Conservation (phyloP, 1,139 yeast genomes). For the Saccharomyces hybrid region DNA sequence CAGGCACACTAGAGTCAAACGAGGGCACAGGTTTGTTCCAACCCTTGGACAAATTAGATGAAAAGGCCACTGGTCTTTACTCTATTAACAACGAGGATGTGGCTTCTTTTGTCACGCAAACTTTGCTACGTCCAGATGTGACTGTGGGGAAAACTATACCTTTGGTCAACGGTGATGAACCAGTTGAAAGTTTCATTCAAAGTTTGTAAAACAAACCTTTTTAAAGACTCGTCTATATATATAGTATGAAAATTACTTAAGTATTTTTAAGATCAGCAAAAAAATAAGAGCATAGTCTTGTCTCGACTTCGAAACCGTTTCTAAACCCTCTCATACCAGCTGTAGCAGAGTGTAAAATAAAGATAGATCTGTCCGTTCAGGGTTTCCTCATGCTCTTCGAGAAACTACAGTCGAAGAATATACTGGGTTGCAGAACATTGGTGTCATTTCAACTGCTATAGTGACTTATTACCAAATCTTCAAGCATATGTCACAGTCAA, state of each 20-base stretch:
- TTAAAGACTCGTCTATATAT: too few relatives aligned
- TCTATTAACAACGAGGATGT: slow-evolving; percentile 28
- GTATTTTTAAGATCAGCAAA: too few relatives aligned
- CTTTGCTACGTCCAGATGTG: slow-evolving; percentile 22
- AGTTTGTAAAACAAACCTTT: slow-evolving; percentile 6
- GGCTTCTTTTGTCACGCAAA: slow-evolving; percentile 20
- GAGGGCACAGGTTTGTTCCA: slow-evolving; percentile 37
- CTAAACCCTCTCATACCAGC: too few relatives aligned
- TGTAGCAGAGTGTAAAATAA: neutral
- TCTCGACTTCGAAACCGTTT: too few relatives aligned
- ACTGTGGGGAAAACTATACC: slow-evolving; percentile 31
- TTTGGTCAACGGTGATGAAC: slow-evolving; percentile 31
- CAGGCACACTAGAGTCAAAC: slow-evolving; percentile 39
- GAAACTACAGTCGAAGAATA: too few relatives aligned
- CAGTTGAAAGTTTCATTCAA: slow-evolving; percentile 25
- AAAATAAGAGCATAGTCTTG: too few relatives aligned
- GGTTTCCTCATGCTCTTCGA: too few relatives aligned
- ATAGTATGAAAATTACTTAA: too few relatives aligned
- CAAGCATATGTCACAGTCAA: neutral
- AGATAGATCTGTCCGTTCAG: neutral
- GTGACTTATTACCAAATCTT: too few relatives aligned
- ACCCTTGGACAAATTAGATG: slow-evolving; percentile 13
- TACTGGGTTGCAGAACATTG: neutral
- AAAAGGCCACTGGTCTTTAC: slow-evolving; percentile 8
- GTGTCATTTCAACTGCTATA: neutral